Base-by-base conservation (phyloP, 2,329 filamentous ascomycete genomes). In the Aphanoascus verrucosus region DNA sequence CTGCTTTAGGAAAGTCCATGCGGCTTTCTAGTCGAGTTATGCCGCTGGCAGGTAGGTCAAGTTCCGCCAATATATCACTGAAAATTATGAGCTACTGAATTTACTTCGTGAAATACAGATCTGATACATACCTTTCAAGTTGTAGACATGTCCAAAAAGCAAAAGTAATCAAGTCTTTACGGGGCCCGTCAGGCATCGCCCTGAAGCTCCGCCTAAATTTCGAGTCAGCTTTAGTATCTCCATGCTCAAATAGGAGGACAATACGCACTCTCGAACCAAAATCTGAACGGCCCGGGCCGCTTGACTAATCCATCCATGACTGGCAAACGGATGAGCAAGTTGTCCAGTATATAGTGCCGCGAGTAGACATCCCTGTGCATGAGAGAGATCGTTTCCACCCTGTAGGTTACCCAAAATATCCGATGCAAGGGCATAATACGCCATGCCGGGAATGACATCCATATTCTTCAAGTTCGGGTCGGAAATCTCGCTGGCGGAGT, bases 121-220 rank as follows among this genome's bases (percentile, higher is more conserved):
- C 15, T 15, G 8, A 45, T 58, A 46, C 69, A 60, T 68, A 88
- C 85, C 84, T 95, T 69, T 97, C 91, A 9, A 97, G 76, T 64
- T 97, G 91, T 58, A 96, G 73, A 65, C 88, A 94, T 6, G 90
- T 93, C 91, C 91, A 97, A 63, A 90, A 96, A 0, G 88, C 85
- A 61, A 94, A 78, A 12, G 85, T 75, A 35, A 85, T 75, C 54
- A 84, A 75, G 63, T 89, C 87, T 61, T 83, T 66, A 3, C 59
- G 41, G 5, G 59, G 56, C 1, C 63, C 62, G 12, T 67, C 63
- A 28, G 57, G 54, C 54, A 70, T 60, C 40, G 59, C 52, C 19
- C 63, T 59, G 54, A 69, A 70, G 11, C 69, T 70, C 54, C 64
- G 65, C 19, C 61, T 68, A 52, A 15, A 45, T 15, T 5, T 6